These are phyloP conservation scores for Medicago arabica DNA, from an alignment of 306 rosid species.

Conservation along the genomic window DNA sequence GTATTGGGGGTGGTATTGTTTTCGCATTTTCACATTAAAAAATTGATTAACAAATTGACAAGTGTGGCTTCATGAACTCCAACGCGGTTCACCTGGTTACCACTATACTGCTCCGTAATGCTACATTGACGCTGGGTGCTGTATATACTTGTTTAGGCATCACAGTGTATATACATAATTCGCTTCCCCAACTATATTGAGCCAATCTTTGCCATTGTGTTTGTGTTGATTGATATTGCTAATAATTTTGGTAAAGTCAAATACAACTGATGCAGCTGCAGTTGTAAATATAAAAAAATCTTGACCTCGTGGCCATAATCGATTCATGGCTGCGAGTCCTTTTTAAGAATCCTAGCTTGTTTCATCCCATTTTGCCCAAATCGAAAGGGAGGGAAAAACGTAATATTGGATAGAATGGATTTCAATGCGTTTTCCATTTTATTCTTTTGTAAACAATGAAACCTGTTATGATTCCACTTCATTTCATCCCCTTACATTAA, in stretches of 20 bases:
- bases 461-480: neutral
- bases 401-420: neutral
- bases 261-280: neutral
- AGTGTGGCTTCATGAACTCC: neutral
- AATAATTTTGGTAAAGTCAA: neutral
- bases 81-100: neutral
- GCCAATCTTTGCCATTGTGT: neutral
- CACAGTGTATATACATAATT: neutral
- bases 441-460: neutral
- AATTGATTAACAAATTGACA: neutral
- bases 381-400: neutral
- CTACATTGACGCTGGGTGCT: neutral
- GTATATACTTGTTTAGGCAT: neutral
- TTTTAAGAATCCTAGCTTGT: neutral
- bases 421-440: neutral
- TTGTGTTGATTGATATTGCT: neutral
- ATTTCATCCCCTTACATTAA: neutral
- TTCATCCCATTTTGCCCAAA: neutral
- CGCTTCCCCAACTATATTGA: neutral
- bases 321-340: neutral
- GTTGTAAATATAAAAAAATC: neutral
- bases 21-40: neutral
- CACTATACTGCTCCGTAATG: neutral
- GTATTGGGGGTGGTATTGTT: neutral
- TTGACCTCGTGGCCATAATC: neutral